Base-by-base conservation (phyloP, 192 early-diverging fungal species). In the Coemansia guatemalensis region DNA sequence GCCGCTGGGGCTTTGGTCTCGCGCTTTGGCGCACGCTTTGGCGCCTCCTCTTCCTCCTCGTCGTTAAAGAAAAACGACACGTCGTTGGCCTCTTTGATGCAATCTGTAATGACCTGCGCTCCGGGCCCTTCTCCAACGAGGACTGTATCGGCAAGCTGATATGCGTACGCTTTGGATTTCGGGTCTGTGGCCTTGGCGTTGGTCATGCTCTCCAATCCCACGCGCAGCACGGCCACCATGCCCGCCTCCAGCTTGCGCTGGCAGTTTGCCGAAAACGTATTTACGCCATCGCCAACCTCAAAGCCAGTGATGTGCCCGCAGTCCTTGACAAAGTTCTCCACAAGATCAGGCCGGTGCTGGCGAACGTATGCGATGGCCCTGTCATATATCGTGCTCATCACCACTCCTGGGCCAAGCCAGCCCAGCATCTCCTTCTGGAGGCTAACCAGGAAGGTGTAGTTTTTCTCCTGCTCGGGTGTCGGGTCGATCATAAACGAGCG, bases 401-500 rank as follows among this genome's bases (percentile, higher is more conserved):
- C 71, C 20, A 75, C 87, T 1, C 93, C 95, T 17, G 91, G 85
- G 57, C 83, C 88, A 55, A 97, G 85, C 18, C 74, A 71, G 7
- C 82, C 79, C 24, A 97, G 62, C 20, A 92, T 75, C 56, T 90
- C 85, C 33, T 87, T 83, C 58, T 97, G 95, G 25, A 99, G 74
- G 32, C 91, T 88, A 44, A 95, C 71, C 64, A 99, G 78, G 62
- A 99, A 94, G 3, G 84, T 82, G 70, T 99, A 99, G 83, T 96
- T 97, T 55, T 88, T 89, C 72, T 98, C 94, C 71, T 96, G 92
- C 12, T 76, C 72, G 72, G 89, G 68, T 41, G 76, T 90, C 17
- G 97, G 95, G 64, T 93, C 90, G 39, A 98, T 93, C 64, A 99
- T 73, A 56, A 93, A 96, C 8, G 97, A 98, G 62, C 97, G 84